Percentiles rank a stretch among this genome's conserved stretches.
Evolutionary conservation across 352 stramenopile species (phyloP).

Genomic region (Phytophthora lateralis): DNA sequence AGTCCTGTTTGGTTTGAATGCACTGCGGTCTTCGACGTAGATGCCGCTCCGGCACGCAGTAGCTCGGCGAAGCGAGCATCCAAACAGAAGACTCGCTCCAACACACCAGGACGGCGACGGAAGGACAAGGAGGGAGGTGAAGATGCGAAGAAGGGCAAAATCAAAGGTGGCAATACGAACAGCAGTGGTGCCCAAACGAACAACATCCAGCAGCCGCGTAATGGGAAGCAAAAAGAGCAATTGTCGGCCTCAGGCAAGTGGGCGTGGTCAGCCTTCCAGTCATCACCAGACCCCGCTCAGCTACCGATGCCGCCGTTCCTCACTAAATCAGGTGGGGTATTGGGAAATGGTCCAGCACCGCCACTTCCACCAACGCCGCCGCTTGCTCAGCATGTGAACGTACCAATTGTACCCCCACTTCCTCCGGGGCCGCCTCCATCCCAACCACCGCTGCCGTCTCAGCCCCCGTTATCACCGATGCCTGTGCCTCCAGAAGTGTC

Average conservation of each 20-base stretch:
- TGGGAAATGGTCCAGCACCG: slow-evolving; percentile 20
- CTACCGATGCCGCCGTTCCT: slow-evolving; percentile 81
- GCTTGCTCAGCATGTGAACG: slow-evolving; percentile 14
- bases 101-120: slow-evolving; percentile 42
- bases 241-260: slow-evolving; percentile 69
- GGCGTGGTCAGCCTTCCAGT: slow-evolving; percentile 87
- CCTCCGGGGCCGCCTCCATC: slow-evolving; percentile 25
- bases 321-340: slow-evolving; percentile 12
- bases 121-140: slow-evolving; percentile 50
- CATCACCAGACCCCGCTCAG: slow-evolving; percentile 72
- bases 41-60: slow-evolving; percentile 40
- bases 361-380: slow-evolving; percentile 31
- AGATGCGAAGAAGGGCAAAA: slow-evolving; percentile 45
- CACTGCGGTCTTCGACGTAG: slow-evolving; percentile 23
- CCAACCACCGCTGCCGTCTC: slow-evolving; percentile 19
- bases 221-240: slow-evolving; percentile 54
- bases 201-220: slow-evolving; percentile 29
- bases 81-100: slow-evolving; percentile 47
- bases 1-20: slow-evolving; percentile 17
- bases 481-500: slow-evolving; percentile 44
- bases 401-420: slow-evolving; percentile 23
- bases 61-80: slow-evolving; percentile 56
- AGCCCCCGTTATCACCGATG: slow-evolving; percentile 34
- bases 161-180: slow-evolving; percentile 35
- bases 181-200: slow-evolving; percentile 24